Conservation (phyloP, 192 early-diverging fungal genomes). For the Coemansia reversa region DNA sequence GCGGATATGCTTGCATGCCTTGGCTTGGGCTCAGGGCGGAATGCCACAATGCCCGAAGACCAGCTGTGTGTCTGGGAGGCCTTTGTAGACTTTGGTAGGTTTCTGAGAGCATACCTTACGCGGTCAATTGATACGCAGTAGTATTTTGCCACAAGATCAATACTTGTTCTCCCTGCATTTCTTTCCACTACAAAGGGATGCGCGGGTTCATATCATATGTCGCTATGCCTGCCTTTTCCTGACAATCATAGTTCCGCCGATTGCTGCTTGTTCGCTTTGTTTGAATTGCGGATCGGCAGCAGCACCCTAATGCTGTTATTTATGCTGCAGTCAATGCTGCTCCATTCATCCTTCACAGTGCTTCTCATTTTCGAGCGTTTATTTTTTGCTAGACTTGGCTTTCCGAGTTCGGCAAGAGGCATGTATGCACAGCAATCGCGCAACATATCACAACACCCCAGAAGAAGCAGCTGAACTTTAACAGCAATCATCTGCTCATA, state of each 20-base stretch:
- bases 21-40: not conserved
- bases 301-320: slow-evolving; percentile 1
- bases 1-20: slow-evolving; percentile 6
- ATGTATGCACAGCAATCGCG: slow-evolving; percentile 1
- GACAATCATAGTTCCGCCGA: slow-evolving; percentile 5
- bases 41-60: not conserved
- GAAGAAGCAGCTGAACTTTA: slow-evolving; percentile 5
- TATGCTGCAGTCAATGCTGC: not conserved
- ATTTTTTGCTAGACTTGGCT: not conserved
- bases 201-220: too few relatives aligned
- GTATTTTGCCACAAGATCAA: not conserved
- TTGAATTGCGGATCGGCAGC: slow-evolving; percentile 2
- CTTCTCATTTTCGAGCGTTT: slow-evolving; percentile 5
- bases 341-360: slow-evolving; percentile 5
- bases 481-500: slow-evolving; percentile 7
- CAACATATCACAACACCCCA: slow-evolving; percentile 4
- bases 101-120: not conserved
- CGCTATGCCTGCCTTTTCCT: not conserved
- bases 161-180: slow-evolving; percentile 8
- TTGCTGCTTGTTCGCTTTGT: slow-evolving; percentile 9
- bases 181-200: not conserved
- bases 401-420: too few relatives aligned
- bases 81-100: slow-evolving; percentile 8
- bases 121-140: too few relatives aligned
- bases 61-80: slow-evolving; percentile 3